Evolutionary conservation across 2,329 filamentous ascomycete species (phyloP).

Genomic region (Cladophialophora psammophila): DNA sequence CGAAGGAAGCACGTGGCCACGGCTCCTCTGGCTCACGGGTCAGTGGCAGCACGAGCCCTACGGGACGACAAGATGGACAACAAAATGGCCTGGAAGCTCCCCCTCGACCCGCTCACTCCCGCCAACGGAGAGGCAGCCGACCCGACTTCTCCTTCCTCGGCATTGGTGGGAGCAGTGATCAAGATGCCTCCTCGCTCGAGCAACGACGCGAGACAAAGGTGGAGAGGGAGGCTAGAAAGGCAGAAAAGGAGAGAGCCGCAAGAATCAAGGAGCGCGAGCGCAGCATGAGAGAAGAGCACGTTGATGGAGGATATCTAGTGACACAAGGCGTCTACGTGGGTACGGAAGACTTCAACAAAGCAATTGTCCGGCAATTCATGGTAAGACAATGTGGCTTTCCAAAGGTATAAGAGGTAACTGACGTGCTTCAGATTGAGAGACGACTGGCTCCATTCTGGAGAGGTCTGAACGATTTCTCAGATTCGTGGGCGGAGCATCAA

Average conservation of each 20-base stretch:
- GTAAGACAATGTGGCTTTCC: constrained; percentile 57
- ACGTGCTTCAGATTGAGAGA: constrained; percentile 77
- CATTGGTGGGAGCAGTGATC: constrained; percentile 58
- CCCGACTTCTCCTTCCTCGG: constrained; percentile 67
- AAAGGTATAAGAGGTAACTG: not conserved
- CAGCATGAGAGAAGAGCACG: constrained; percentile 88
- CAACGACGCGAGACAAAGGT: constrained; percentile 84
- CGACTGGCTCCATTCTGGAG: constrained; percentile 94
- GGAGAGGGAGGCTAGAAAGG: constrained; percentile 83
- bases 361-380: constrained; percentile 86
- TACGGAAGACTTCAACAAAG: constrained; percentile 90
- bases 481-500: constrained; percentile 92
- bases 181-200: constrained; percentile 60
- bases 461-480: constrained; percentile 85
- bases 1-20: constrained; percentile 53
- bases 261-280: constrained; percentile 85
- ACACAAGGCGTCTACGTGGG: constrained; percentile 94
- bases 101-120: constrained; percentile 45
- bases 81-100: constrained; percentile 26
- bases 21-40: constrained; percentile 30
- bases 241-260: constrained; percentile 79
- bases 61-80: constrained; percentile 32
- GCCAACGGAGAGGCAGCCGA: constrained; percentile 61
- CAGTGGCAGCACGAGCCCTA: constrained; percentile 30
- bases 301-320: constrained; percentile 93